Percentiles rank a stretch among this genome's conserved stretches.
Evolutionary conservation across 2,329 filamentous ascomycete genomes (phyloP).

Genomic region (Epicoccum sorghinum): DNA sequence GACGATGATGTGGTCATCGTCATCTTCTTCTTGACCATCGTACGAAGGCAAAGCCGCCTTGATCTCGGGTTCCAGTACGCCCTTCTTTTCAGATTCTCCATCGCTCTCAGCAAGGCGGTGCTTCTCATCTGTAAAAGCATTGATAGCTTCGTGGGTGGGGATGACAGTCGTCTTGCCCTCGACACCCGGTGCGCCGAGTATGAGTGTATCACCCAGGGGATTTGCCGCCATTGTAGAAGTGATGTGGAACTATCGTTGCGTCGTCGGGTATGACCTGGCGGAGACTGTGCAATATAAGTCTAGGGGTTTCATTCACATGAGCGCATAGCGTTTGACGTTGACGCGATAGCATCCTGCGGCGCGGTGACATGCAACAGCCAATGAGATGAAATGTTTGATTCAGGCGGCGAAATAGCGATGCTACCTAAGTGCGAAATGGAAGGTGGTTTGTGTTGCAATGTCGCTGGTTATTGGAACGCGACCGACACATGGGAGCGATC

Average conservation of each 20-base stretch:
- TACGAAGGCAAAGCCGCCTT: constrained; percentile 16
- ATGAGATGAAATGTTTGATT: constrained; percentile 2
- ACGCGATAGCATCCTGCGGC: constrained; percentile 7
- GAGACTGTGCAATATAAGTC: neutral
- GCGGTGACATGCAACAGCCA: constrained; percentile 4
- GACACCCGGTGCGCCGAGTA: constrained; percentile 16
- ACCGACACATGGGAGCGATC: neutral
- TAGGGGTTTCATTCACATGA: neutral
- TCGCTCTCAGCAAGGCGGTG: constrained; percentile 11
- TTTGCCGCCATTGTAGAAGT: constrained; percentile 18
- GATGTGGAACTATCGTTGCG: neutral
- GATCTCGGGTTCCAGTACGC: constrained; percentile 17
- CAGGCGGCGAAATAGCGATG: neutral
- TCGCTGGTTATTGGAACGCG: neutral
- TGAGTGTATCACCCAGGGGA: constrained; percentile 17
- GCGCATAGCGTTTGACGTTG: constrained; percentile 1
- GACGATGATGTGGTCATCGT: constrained; percentile 19
- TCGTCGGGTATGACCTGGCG: neutral
- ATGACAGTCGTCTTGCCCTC: constrained; percentile 18
- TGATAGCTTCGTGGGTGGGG: constrained; percentile 19
- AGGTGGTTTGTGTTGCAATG: constrained; percentile 6
- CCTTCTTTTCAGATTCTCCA: constrained; percentile 13
- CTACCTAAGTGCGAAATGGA: constrained; percentile 16
- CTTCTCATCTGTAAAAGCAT: constrained; percentile 20
- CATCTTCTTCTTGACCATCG: constrained; percentile 10